phyloP scores from a whole-genome alignment of 208 protist species.

The Leishmania guyanensis region DNA sequence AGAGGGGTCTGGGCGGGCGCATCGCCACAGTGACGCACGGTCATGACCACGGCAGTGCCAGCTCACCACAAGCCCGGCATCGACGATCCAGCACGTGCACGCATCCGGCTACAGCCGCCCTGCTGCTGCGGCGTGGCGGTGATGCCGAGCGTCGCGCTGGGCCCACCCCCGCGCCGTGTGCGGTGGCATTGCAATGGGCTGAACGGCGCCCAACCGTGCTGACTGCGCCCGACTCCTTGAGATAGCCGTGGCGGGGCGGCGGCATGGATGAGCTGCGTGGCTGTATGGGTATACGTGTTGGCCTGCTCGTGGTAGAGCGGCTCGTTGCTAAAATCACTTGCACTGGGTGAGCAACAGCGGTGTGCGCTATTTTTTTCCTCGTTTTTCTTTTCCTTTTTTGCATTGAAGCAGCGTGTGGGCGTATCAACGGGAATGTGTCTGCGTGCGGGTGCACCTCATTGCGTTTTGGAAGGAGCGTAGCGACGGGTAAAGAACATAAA shows the following conservation, averaged over 20 bases:
- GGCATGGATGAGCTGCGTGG: neutral
- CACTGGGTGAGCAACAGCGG: too few species aligned
- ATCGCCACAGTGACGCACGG: too few species aligned
- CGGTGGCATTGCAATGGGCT: neutral
- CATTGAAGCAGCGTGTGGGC: too few species aligned
- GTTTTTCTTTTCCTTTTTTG: neutral
- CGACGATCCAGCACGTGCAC: neutral
- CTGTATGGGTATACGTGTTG: neutral
- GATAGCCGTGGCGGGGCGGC: neutral
- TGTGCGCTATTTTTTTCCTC: neutral
- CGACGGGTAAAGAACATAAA: neutral
- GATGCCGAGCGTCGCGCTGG: neutral
- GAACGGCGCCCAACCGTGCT: neutral
- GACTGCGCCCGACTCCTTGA: neutral
- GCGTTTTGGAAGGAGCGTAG: neutral
- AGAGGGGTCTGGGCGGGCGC: too few species aligned
- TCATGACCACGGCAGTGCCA: too few species aligned
- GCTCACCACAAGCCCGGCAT: neutral
- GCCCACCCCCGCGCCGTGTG: neutral
- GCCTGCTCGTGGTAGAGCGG: neutral
- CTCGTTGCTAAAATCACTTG: too few species aligned
- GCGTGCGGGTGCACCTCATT: neutral
- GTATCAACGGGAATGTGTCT: neutral
- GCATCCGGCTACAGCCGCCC: neutral
- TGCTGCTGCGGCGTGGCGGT: neutral